A percentile compares a stretch with the other conserved stretches of the same genome.
phyloP scores from a whole-genome alignment of 768 basidiomycete genomes.

The Lenzites betulinus region DNA sequence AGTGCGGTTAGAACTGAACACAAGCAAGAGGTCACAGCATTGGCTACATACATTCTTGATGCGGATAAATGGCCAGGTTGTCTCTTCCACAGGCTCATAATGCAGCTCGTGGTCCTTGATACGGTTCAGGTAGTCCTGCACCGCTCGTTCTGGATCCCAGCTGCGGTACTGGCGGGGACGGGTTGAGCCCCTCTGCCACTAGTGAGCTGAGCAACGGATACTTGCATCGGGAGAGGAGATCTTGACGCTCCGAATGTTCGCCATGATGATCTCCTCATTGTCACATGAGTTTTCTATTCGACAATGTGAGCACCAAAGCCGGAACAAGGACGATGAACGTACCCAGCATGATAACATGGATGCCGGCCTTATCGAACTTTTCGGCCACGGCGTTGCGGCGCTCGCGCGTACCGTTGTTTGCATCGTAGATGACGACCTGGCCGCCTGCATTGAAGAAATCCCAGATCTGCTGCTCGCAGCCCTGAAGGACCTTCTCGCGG shows the following conservation, averaged over 20 bases:
- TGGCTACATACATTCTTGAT: slow-evolving; percentile 77
- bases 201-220: slow-evolving; percentile 13
- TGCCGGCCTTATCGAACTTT: slow-evolving; percentile 82
- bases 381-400: slow-evolving; percentile 72
- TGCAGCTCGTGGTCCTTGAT: slow-evolving; percentile 84
- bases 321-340: slow-evolving; percentile 23
- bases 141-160: slow-evolving; percentile 92
- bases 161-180: slow-evolving; percentile 68
- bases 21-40: slow-evolving; percentile 13
- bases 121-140: slow-evolving; percentile 89
- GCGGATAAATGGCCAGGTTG: slow-evolving; percentile 90
- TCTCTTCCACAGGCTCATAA: slow-evolving; percentile 92
- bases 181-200: not conserved
- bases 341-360: slow-evolving; percentile 96
- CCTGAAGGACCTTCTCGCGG: slow-evolving; percentile 69
- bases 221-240: slow-evolving; percentile 96
- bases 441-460: slow-evolving; percentile 86
- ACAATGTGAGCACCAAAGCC: slow-evolving; percentile 4
- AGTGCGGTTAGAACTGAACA: not conserved
- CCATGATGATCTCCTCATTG: slow-evolving; percentile 89
- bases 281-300: slow-evolving; percentile 84
- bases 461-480: slow-evolving; percentile 89
- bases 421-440: slow-evolving; percentile 98
- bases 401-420: slow-evolving; percentile 83
- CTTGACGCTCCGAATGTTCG: slow-evolving; percentile 95